These are phyloP conservation scores for Microthlaspi erraticum DNA, from an alignment of 345 rosid species.

Conservation along the genomic window DNA sequence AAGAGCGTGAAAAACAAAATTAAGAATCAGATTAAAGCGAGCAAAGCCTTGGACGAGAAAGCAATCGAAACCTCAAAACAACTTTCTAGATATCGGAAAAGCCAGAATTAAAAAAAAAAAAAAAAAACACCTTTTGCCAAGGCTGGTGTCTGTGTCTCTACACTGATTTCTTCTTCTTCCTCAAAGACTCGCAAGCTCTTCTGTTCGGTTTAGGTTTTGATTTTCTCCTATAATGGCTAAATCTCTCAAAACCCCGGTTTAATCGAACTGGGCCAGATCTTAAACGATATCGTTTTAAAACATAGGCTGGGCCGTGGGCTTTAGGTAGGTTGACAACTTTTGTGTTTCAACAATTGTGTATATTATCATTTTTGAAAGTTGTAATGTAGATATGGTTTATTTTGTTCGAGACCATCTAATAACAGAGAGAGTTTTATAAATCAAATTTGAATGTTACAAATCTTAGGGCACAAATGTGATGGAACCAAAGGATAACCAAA, in stretches of 20 bases:
- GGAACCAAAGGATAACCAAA: constrained; percentile 4
- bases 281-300: not conserved
- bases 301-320: constrained; percentile 20
- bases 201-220: constrained; percentile 1
- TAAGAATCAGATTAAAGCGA: constrained; percentile 16
- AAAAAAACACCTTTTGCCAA: constrained; percentile 30
- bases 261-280: not conserved
- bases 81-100: not conserved
- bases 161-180: constrained; percentile 14
- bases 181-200: not conserved
- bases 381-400: not conserved
- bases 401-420: not conserved
- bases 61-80: not conserved
- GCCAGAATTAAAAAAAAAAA: not conserved
- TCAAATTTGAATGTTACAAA: constrained; percentile 13
- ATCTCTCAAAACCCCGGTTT: not conserved
- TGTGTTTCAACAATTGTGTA: not conserved
- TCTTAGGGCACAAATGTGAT: not conserved
- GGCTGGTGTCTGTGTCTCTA: not conserved
- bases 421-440: not conserved
- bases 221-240: not conserved
- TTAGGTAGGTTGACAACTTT: not conserved
- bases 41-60: constrained; percentile 13
- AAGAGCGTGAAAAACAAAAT: not conserved
- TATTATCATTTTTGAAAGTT: not conserved